Percentiles rank a stretch among this genome's conserved stretches.
These are phyloP conservation scores for Barnettozyma populi DNA, from an alignment of 805 yeast species.

Conservation along the genomic window DNA sequence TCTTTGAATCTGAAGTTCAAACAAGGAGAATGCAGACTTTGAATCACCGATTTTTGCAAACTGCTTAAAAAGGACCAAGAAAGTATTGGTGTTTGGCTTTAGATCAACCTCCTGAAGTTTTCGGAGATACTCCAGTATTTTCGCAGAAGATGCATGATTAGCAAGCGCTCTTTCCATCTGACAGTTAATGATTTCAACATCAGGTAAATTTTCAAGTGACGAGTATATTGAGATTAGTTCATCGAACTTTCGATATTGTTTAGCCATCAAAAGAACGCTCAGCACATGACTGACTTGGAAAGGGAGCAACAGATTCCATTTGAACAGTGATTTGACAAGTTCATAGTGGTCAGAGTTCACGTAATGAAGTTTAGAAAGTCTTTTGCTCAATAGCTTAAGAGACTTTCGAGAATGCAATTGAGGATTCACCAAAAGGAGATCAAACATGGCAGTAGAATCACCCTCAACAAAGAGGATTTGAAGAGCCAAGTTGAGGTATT, in stretches of 20 bases:
- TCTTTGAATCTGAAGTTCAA: slow-evolving; percentile 14
- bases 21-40: slow-evolving; percentile 12
- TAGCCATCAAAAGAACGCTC: background rate
- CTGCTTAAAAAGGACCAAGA: slow-evolving; percentile 14
- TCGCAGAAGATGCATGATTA: background rate
- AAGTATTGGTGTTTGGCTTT: slow-evolving; percentile 14
- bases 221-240: background rate
- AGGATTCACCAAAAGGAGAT: background rate
- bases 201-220: background rate
- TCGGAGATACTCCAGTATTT: slow-evolving; percentile 1
- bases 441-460: background rate
- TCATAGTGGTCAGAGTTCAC: background rate
- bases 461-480: background rate
- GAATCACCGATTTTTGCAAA: slow-evolving; percentile 19
- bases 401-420: background rate
- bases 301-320: background rate
- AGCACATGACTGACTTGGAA: background rate
- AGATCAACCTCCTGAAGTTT: slow-evolving; percentile 4
- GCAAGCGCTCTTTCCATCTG: slow-evolving; percentile 2
- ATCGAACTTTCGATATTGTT: slow-evolving; percentile 1
- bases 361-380: background rate
- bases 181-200: slow-evolving; percentile 4
- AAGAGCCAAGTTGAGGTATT: background rate
- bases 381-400: background rate
- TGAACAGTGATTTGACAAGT: background rate